Base-by-base conservation (phyloP, 2,329 filamentous ascomycete genomes). In the Diplocarpon mali region DNA sequence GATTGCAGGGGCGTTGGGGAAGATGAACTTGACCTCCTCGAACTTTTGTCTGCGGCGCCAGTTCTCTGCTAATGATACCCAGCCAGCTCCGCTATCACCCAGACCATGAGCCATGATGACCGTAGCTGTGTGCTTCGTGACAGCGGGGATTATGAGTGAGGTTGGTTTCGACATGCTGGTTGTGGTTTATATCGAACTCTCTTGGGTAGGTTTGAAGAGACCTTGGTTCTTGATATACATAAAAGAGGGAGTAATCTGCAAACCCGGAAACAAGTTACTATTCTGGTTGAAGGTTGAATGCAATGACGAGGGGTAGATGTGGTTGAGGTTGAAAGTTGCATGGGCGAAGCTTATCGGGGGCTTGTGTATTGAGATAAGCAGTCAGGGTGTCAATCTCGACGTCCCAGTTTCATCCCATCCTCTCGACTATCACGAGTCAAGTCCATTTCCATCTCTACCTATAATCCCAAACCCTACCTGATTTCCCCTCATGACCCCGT, bases 101-200 rank as follows among this genome's bases (percentile, higher is more conserved):
- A 98, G 71, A 12, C 92, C 92, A 64, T 98, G 92, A 42, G 85
- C 75, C 66, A 95, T 88, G 59, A 98, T 96, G 58, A 96, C 83
- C 2, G 90, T 95, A 17, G 88, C 88, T 31, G 92, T 95, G 67
- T 96, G 92, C 61, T 78, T 78, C 61, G 77, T 84, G 29, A 85
- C 69, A 34, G 89, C 85, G 24, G 86, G 85, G 48, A 94, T 80
- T 15, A 92, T 73, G 44, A 92, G 69, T 12, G 79, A 46, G 17
- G 52, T 47, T 46, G 52, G 50, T 24, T 53, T 45, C 27, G 57
- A 34, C 60, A 62, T 61, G 37, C 45, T 53, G 24, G 38, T 13
- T 44, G 24, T 44, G 37, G 10, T 31, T 9, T 40, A 24, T 38
- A 3, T 17, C 24, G 13, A 14, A 35, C 31, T 17, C 7, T 20